phyloP scores from a whole-genome alignment of 768 basidiomycete genomes.

The Tephrocybe sp. region DNA sequence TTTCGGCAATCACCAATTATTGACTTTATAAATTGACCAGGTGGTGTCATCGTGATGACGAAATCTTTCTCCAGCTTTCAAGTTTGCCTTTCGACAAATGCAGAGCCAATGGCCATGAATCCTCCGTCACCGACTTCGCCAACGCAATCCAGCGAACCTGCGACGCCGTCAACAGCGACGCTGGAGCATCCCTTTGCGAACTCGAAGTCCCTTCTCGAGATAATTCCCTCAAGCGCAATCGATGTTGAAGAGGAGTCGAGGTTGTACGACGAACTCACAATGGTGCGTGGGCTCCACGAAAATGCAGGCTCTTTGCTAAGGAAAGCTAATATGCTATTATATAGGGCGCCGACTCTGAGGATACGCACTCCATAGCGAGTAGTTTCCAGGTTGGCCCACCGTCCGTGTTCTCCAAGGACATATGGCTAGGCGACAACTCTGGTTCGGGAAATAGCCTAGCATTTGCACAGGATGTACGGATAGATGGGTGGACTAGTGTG shows the following conservation, averaged over 20 bases:
- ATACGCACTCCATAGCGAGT: constrained; percentile 14
- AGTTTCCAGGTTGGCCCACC: constrained; percentile 35
- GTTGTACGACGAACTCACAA: constrained; percentile 64
- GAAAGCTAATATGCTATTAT: neutral
- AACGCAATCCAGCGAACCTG: too few species aligned
- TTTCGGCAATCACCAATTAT: too few species aligned
- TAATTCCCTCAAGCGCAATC: constrained; percentile 57
- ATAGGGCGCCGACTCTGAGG: constrained; percentile 17
- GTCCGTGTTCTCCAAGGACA: constrained; percentile 67
- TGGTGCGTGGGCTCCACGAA: constrained; percentile 15
- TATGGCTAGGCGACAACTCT: constrained; percentile 65
- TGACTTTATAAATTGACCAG: too few species aligned
- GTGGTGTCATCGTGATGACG: too few species aligned
- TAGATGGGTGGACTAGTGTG: constrained; percentile 72
- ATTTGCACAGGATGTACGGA: constrained; percentile 66
- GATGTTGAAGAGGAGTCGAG: constrained; percentile 68
- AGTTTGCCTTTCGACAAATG: too few species aligned
- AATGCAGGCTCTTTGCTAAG: too few species aligned
- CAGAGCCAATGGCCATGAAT: neutral
- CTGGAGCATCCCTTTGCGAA: constrained; percentile 44
- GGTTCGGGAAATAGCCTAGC: constrained; percentile 51
- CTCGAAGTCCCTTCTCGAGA: constrained; percentile 46
- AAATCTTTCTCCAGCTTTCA: too few species aligned
- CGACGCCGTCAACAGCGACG: constrained; percentile 11
- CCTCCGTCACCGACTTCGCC: neutral